Percentiles rank a stretch among this genome's conserved stretches.
phyloP scores from a whole-genome alignment of 2,329 filamentous ascomycete genomes.

The Ophiocordyceps australis region DNA sequence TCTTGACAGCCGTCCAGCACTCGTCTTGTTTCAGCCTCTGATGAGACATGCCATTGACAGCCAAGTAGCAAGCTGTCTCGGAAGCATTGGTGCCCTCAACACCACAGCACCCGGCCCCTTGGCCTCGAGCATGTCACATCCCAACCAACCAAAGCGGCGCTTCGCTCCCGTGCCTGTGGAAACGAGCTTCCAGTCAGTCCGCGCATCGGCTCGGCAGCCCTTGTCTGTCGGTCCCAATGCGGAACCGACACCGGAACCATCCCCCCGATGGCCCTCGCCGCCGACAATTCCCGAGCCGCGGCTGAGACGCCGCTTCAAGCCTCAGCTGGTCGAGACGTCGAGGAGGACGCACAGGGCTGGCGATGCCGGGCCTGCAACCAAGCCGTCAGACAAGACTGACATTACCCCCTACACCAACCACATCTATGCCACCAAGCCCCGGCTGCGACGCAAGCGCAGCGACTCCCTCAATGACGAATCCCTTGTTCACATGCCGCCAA shows the following conservation, averaged over 20 bases:
- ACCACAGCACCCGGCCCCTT: too few species aligned
- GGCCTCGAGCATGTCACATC: conserved; percentile 23
- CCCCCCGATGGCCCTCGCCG: conserved; percentile 29
- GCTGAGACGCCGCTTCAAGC: conserved; percentile 43
- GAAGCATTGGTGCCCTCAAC: neutral
- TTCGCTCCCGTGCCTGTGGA: conserved; percentile 57
- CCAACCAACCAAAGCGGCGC: conserved; percentile 29
- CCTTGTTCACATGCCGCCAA: conserved; percentile 16
- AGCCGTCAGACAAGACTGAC: conserved; percentile 53
- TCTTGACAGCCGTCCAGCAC: too few species aligned
- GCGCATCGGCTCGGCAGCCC: conserved; percentile 11
- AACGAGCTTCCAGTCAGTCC: conserved; percentile 45
- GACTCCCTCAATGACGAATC: conserved; percentile 10
- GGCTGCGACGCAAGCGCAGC: conserved; percentile 15
- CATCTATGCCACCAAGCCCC: conserved; percentile 30
- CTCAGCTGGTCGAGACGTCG: conserved; percentile 67
- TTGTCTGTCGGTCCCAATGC: conserved; percentile 27
- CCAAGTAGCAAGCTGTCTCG: too few species aligned
- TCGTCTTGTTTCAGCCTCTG: too few species aligned
- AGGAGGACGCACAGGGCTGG: conserved; percentile 50
- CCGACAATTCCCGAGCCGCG: conserved; percentile 19
- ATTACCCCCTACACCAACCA: conserved; percentile 45
- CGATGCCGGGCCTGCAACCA: conserved; percentile 42
- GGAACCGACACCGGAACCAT: conserved; percentile 36
- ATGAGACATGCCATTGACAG: too few species aligned